Conservation (phyloP, 176 grass and related monocot genomes). For the Oryza brachyantha region DNA sequence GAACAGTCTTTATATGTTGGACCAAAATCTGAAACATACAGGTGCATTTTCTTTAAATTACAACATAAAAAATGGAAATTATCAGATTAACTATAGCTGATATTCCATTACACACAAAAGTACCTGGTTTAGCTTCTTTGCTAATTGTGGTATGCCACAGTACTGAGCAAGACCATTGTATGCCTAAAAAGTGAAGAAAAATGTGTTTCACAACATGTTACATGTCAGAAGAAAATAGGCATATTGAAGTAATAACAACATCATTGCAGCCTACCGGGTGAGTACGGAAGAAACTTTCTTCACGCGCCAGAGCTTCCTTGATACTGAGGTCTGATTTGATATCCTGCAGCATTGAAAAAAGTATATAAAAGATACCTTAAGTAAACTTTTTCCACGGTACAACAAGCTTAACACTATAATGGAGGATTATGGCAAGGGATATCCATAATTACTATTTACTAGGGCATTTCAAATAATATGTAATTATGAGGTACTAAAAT, state of each 20-base stretch:
- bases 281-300: conserved; percentile 86
- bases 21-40: conserved; percentile 86
- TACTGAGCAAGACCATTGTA: conserved; percentile 88
- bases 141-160: conserved; percentile 91
- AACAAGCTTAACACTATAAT: not conserved
- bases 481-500: conserved; percentile 3
- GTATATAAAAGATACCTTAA: conserved; percentile 9
- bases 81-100: not conserved
- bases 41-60: conserved; percentile 6
- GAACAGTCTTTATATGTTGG: conserved; percentile 86
- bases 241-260: conserved; percentile 4
- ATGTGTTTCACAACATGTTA: conserved; percentile 20
- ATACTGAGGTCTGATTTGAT: conserved; percentile 88
- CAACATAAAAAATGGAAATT: not conserved
- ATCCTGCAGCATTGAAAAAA: conserved; percentile 58
- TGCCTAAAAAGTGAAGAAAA: conserved; percentile 51
- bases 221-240: conserved; percentile 7
- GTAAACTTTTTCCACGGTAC: conserved; percentile 15
- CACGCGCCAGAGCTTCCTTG: conserved; percentile 80
- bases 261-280: conserved; percentile 59
- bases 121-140: conserved; percentile 97
- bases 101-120: conserved; percentile 1
- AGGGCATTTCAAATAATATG: not conserved
- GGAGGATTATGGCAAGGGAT: not conserved
- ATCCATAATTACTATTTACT: not conserved